Evolutionary conservation across 352 stramenopile species (phyloP), one percentile per base, ranked within the genome.

Genomic region (Phytopythium montanum): DNA sequence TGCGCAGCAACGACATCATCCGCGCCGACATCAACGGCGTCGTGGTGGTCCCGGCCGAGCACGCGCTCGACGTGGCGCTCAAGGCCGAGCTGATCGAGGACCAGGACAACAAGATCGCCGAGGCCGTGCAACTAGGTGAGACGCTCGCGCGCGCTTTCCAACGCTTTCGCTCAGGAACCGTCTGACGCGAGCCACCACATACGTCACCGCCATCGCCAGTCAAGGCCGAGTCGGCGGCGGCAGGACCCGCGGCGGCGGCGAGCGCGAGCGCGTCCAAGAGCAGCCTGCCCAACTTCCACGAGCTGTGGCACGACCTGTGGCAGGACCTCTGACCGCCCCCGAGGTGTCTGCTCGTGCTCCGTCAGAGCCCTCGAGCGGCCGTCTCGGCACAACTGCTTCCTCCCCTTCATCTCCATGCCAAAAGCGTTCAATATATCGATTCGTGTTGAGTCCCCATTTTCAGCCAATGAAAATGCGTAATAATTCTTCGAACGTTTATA

Each of bases 21-120:
- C 85, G 81, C 28, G 85, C 75, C 19, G 85, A 94, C 60, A 74
- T 92, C 50, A 94, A 94, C 63, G 85, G 85, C 29, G 85, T 92
- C 25, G 61, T 94, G 41, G 85, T 92, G 50, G 84, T 94, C 57
- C 85, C 85, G 8, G 67, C 66, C 13, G 85, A 94, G 55, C 77
- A 75, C 16, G 85, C 85, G 26, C 73, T 75, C 59, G 82, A 92
- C 46, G 72, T 94, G 25, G 82, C 78, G 5, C 75, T 73, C 25
- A 85, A 84, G 59, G 85, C 80, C 29, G 85, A 92, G 64, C 67
- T 87, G 46, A 85, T 94, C 46, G 82, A 92, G 54, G 81, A 92
- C 51, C 81, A 92, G 60, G 81, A 92, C 60, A 88, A 73, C 64
- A 86, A 89, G 64, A 85, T 92, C 62, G 67, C 75, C 34, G 74